Conservation (phyloP, 805 yeast species). For the Wickerhamiella slavikovae region DNA sequence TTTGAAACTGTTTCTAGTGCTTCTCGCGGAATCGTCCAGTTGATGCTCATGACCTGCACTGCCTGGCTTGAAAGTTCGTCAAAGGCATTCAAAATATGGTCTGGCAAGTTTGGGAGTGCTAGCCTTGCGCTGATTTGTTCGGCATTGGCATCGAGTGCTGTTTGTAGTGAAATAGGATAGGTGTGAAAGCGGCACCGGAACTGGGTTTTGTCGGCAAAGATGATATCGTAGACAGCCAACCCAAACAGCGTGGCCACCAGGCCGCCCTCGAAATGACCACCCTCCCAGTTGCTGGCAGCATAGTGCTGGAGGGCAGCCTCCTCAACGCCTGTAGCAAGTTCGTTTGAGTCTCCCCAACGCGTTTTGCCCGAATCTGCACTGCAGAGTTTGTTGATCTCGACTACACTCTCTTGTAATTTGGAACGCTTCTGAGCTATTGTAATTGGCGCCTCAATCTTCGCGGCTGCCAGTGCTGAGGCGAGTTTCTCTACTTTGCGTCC, state of each 20-base stretch:
- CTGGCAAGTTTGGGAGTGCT: constrained; percentile 4
- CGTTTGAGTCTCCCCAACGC: constrained; percentile 6
- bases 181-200: constrained; percentile 18
- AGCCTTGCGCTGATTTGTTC: constrained; percentile 12
- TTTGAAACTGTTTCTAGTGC: constrained; percentile 3
- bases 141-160: constrained; percentile 10
- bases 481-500: constrained; percentile 11
- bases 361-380: constrained; percentile 4
- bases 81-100: background rate
- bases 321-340: constrained; percentile 15
- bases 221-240: constrained; percentile 15
- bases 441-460: constrained; percentile 3
- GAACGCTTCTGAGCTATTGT: too few species aligned
- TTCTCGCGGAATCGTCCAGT: constrained; percentile 13
- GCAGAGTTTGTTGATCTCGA: background rate
- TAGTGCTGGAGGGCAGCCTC: constrained; percentile 17
- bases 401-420: too few species aligned
- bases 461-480: constrained; percentile 5
- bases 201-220: constrained; percentile 13
- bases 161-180: constrained; percentile 15
- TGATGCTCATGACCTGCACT: constrained; percentile 14
- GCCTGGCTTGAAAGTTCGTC: constrained; percentile 5
- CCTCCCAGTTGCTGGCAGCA: constrained; percentile 14
- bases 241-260: constrained; percentile 14
- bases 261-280: constrained; percentile 19